Conservation (phyloP, 768 basidiomycete genomes). For the Suillus tomentosus region DNA sequence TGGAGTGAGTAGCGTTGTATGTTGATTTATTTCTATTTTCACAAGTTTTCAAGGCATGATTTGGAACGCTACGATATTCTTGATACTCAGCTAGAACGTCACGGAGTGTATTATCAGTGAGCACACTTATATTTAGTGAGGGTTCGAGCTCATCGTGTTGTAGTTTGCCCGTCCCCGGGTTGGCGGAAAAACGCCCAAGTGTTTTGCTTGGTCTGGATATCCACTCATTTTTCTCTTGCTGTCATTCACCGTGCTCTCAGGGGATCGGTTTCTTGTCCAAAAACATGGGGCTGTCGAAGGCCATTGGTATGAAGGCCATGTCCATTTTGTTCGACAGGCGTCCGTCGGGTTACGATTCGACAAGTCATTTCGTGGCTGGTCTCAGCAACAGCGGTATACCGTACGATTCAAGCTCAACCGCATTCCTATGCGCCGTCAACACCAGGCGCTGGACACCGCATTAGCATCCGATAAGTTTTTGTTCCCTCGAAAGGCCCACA, state of each 20-base stretch:
- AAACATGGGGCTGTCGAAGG: conserved; percentile 14
- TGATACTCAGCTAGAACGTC: conserved; percentile 25
- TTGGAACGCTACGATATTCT: conserved; percentile 39
- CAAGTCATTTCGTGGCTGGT: conserved; percentile 38
- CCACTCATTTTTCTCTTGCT: conserved; percentile 22
- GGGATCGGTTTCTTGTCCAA: conserved; percentile 34
- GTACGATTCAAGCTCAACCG: conserved; percentile 61
- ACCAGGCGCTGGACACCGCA: conserved; percentile 48
- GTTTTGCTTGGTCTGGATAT: conserved; percentile 56
- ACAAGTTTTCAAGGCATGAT: conserved; percentile 32
- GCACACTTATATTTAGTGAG: neutral
- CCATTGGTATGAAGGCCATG: conserved; percentile 42
- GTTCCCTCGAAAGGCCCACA: conserved; percentile 40
- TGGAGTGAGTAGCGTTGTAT: conserved; percentile 36
- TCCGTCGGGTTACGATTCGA: conserved; percentile 51
- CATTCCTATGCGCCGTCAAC: conserved; percentile 53
- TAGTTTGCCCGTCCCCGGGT: conserved; percentile 54
- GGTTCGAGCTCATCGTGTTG: neutral
- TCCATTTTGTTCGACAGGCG: conserved; percentile 46
- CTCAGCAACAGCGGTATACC: conserved; percentile 39
- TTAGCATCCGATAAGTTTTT: conserved; percentile 44
- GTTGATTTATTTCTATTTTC: conserved; percentile 4
- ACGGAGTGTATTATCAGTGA: conserved; percentile 38
- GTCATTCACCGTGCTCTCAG: conserved; percentile 16
- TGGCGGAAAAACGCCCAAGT: conserved; percentile 60